Conservation (phyloP, 1,284 basidiomycete species). For the Quambalaria eucalypti region DNA sequence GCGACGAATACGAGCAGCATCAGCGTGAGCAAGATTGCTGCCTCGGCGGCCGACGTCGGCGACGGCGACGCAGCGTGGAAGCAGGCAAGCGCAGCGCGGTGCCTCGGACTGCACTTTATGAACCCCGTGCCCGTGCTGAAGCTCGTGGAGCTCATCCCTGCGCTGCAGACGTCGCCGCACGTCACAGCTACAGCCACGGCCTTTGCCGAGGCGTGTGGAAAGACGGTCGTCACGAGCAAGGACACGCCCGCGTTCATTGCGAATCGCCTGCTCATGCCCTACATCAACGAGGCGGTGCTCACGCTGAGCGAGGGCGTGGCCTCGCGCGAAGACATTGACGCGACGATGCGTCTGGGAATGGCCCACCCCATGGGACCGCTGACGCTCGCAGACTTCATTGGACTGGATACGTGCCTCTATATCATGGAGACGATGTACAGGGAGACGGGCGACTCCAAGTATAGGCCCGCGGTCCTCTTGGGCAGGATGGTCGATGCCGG, state of each 20-base stretch:
- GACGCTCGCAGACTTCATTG: conserved; percentile 50
- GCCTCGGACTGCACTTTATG: conserved; percentile 67
- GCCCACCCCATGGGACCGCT: conserved; percentile 79
- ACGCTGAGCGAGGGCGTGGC: conserved; percentile 84
- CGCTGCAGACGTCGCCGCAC: conserved; percentile 73
- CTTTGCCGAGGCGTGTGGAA: conserved; percentile 81
- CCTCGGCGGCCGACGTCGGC: conserved; percentile 42
- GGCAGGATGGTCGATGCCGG: conserved; percentile 93
- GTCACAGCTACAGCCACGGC: conserved; percentile 67
- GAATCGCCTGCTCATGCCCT: conserved; percentile 66
- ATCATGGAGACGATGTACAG: conserved; percentile 38
- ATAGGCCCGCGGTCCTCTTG: conserved; percentile 80
- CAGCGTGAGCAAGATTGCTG: conserved; percentile 85
- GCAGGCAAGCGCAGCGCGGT: not conserved
- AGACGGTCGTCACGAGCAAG: conserved; percentile 52
- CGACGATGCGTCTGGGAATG: conserved; percentile 85
- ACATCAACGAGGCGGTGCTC: conserved; percentile 87
- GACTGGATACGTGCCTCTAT: conserved; percentile 77
- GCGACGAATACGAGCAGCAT: conserved; percentile 92
- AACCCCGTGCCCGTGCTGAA: conserved; percentile 67
- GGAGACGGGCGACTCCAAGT: conserved; percentile 90
- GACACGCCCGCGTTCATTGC: conserved; percentile 71
- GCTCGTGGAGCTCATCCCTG: conserved; percentile 84
- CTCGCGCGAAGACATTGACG: conserved; percentile 88
- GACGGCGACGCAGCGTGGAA: not conserved